A percentile compares a stretch with the other conserved stretches of the same genome.
Conservation (phyloP, 2,329 filamentous ascomycete species). For the Leptographium radiaticola region DNA sequence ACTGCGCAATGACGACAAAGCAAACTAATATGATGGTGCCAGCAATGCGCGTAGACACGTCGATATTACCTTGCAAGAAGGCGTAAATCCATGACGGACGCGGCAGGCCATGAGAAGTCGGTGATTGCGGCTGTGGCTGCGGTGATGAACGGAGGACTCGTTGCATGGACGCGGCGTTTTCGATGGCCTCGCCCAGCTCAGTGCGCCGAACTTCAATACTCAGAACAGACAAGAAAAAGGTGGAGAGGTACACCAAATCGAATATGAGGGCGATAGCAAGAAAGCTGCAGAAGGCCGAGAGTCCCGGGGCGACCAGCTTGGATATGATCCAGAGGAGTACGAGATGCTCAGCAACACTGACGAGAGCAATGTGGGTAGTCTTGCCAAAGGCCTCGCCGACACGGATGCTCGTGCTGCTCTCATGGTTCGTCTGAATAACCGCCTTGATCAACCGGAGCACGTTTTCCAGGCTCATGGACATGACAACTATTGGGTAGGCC, state of each 20-base stretch:
- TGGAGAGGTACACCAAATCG: conserved; percentile 66
- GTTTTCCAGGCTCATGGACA: conserved; percentile 66
- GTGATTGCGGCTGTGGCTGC: neutral
- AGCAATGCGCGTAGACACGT: conserved; percentile 60
- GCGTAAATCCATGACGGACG: conserved; percentile 46
- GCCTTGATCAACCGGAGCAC: conserved; percentile 68
- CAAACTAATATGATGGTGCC: conserved; percentile 61
- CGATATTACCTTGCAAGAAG: conserved; percentile 49
- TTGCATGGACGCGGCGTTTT: conserved; percentile 35
- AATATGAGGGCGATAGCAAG: conserved; percentile 62
- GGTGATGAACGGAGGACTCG: conserved; percentile 10
- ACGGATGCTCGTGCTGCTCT: conserved; percentile 53
- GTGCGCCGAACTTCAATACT: conserved; percentile 67
- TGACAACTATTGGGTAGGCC: conserved; percentile 63
- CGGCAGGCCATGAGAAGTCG: neutral
- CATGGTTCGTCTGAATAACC: conserved; percentile 57
- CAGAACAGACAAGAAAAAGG: conserved; percentile 67
- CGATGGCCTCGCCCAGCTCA: conserved; percentile 61
- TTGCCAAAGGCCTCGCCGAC: conserved; percentile 64
- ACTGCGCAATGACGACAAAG: conserved; percentile 61
- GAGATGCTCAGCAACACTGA: conserved; percentile 56
- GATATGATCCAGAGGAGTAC: conserved; percentile 53
- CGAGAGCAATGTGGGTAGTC: conserved; percentile 56
- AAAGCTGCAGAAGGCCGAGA: conserved; percentile 61
- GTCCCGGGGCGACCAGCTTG: conserved; percentile 49